Percentiles rank a stretch among this genome's conserved stretches.
Conservation (phyloP, 164 flowering plant species). For the Vitis amurensis region DNA sequence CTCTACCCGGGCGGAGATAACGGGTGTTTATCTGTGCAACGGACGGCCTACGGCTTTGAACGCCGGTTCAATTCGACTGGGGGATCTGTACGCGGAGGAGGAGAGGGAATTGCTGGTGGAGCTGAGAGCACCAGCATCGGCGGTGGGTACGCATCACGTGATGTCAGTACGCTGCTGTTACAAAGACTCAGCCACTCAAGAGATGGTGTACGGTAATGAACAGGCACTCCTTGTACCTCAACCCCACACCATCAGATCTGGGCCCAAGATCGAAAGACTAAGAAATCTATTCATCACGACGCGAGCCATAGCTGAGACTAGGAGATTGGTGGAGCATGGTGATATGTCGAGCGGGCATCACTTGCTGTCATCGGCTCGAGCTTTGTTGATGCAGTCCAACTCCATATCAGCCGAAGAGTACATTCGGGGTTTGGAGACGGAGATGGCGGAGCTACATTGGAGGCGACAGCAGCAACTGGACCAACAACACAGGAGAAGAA, state of each 20-base stretch:
- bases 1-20: constrained; percentile 64
- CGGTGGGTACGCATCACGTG: constrained; percentile 53
- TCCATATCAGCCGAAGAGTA: constrained; percentile 49
- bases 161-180: constrained; percentile 56
- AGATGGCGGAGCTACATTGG: constrained; percentile 66
- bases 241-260: constrained; percentile 53
- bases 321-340: constrained; percentile 54
- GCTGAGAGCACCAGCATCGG: constrained; percentile 47
- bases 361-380: constrained; percentile 67
- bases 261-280: constrained; percentile 57
- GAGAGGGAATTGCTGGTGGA: constrained; percentile 82
- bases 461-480: constrained; percentile 37
- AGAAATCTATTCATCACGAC: constrained; percentile 55
- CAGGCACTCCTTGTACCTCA: constrained; percentile 50
- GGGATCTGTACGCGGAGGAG: constrained; percentile 88
- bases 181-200: constrained; percentile 68
- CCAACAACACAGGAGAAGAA: constrained; percentile 35
- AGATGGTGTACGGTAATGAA: constrained; percentile 48
- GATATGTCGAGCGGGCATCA: constrained; percentile 61
- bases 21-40: constrained; percentile 56
- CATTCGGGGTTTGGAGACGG: constrained; percentile 52
- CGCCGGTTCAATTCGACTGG: constrained; percentile 56
- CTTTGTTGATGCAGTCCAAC: constrained; percentile 51
- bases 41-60: constrained; percentile 50
- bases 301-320: constrained; percentile 77